Conservation (phyloP, 176 grass and related monocot species). For the Poa annua region DNA sequence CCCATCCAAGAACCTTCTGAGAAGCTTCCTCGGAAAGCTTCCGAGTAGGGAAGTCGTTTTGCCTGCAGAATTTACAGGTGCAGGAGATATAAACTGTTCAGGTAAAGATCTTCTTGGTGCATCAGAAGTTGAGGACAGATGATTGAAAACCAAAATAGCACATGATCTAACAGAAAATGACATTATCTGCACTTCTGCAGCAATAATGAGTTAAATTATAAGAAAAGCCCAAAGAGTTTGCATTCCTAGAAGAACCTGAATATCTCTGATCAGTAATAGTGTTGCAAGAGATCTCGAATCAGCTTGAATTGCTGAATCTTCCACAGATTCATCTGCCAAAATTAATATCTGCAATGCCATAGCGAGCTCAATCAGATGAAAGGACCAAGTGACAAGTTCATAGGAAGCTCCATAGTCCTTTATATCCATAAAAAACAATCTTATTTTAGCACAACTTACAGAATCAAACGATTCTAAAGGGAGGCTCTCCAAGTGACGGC, state of each 20-base stretch:
- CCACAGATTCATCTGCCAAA: constrained; percentile 73
- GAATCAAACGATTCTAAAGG: constrained; percentile 76
- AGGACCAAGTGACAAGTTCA: constrained; percentile 19
- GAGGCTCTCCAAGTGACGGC: constrained; percentile 66
- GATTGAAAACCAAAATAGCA: constrained; percentile 22
- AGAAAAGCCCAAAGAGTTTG: no score
- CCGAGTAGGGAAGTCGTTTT: constrained; percentile 63
- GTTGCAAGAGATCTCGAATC: constrained; percentile 86
- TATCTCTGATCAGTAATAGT: constrained; percentile 69
- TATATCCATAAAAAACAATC: background rate
- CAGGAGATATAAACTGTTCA: constrained; percentile 22
- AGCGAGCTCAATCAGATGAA: constrained; percentile 28
- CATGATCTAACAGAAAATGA: no score
- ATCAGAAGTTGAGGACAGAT: background rate
- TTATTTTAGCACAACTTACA: constrained; percentile 47
- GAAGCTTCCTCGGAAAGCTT: constrained; percentile 52
- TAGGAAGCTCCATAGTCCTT: background rate
- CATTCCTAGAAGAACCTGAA: constrained; percentile 58
- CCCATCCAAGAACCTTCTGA: constrained; percentile 86
- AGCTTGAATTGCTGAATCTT: constrained; percentile 80
- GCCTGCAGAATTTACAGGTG: constrained; percentile 48
- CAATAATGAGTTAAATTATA: no score
- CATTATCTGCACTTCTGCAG: no score
- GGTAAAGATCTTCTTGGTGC: background rate
- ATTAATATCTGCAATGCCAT: constrained; percentile 60